Evolutionary conservation across 2,329 filamentous ascomycete species (phyloP).

Genomic region (Pseudocercospora vitis): DNA sequence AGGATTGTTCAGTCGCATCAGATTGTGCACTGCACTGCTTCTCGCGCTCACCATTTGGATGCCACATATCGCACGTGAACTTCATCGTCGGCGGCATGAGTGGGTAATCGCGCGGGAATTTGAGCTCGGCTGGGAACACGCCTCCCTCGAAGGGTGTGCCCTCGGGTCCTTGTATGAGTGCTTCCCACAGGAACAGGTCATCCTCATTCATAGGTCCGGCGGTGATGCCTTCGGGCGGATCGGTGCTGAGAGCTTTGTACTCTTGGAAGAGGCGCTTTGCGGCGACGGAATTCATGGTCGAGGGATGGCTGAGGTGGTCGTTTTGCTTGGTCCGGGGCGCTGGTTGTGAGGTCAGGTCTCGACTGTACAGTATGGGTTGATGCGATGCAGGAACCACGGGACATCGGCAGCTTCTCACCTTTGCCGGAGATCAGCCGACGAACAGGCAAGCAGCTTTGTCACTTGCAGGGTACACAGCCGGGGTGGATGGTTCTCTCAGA

Average conservation of each 20-base stretch:
- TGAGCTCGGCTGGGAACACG: slow-evolving; percentile 90
- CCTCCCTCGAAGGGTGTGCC: slow-evolving; percentile 95
- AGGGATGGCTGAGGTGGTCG: not conserved
- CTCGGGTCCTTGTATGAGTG: slow-evolving; percentile 90
- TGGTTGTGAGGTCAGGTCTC: not conserved
- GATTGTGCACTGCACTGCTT: slow-evolving; percentile 26
- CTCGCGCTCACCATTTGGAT: slow-evolving; percentile 99
- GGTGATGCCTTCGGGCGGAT: slow-evolving; percentile 95
- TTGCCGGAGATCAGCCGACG: not conserved
- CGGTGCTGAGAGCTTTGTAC: slow-evolving; percentile 90
- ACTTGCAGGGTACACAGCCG: no score
- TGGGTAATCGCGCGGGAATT: slow-evolving; percentile 96
- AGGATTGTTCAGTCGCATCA: no score
- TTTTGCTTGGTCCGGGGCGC: no score
- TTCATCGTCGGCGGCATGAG: slow-evolving; percentile 93
- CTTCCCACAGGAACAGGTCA: slow-evolving; percentile 95
- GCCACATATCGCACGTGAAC: slow-evolving; percentile 91
- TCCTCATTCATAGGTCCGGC: slow-evolving; percentile 92
- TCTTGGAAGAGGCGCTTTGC: slow-evolving; percentile 87
- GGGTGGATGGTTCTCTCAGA: no score
- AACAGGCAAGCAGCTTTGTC: no score
- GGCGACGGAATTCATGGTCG: slow-evolving; percentile 49
- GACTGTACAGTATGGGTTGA: not conserved
- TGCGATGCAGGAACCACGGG: not conserved
- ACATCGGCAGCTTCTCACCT: not conserved